A percentile compares a stretch with the other conserved stretches of the same genome.
phyloP scores from a whole-genome alignment of 2,329 filamentous ascomycete genomes.

The Hypoxylon sp. region DNA sequence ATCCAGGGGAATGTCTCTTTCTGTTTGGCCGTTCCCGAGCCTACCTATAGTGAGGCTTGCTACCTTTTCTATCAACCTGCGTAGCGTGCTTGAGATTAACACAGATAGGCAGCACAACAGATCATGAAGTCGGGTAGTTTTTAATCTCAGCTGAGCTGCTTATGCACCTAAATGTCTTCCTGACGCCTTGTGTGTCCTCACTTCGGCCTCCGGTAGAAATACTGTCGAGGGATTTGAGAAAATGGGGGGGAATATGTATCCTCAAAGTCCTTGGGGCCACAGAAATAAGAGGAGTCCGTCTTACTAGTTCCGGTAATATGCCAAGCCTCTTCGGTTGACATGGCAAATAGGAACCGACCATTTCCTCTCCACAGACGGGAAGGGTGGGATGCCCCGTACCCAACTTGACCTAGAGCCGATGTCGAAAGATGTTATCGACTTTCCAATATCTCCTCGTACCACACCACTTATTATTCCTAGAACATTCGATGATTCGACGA shows the following conservation, averaged over 20 bases:
- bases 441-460: constrained; percentile 37
- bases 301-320: constrained; percentile 47
- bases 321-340: constrained; percentile 36
- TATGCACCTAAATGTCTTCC: constrained; percentile 25
- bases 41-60: constrained; percentile 17
- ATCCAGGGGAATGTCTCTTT: constrained; percentile 32
- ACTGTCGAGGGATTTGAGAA: constrained; percentile 34
- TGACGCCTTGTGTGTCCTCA: constrained; percentile 37
- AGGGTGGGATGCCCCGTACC: constrained; percentile 42
- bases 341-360: constrained; percentile 38
- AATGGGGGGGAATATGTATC: constrained; percentile 40
- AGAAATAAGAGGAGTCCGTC: constrained; percentile 41
- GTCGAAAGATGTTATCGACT: constrained; percentile 18
- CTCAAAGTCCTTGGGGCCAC: constrained; percentile 28
- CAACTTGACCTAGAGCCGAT: constrained; percentile 30
- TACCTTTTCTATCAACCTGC: constrained; percentile 25
- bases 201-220: constrained; percentile 33
- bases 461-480: constrained; percentile 36
- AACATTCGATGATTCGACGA: constrained; percentile 45
- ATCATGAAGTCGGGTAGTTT: constrained; percentile 27
- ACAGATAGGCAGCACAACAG: constrained; percentile 41
- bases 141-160: constrained; percentile 34
- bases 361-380: constrained; percentile 46
- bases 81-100: constrained; percentile 40
- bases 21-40: constrained; percentile 41